Evolutionary conservation across 495 filamentous ascomycete genomes (phyloP).

Genomic region (Penicillium verhagenii): DNA sequence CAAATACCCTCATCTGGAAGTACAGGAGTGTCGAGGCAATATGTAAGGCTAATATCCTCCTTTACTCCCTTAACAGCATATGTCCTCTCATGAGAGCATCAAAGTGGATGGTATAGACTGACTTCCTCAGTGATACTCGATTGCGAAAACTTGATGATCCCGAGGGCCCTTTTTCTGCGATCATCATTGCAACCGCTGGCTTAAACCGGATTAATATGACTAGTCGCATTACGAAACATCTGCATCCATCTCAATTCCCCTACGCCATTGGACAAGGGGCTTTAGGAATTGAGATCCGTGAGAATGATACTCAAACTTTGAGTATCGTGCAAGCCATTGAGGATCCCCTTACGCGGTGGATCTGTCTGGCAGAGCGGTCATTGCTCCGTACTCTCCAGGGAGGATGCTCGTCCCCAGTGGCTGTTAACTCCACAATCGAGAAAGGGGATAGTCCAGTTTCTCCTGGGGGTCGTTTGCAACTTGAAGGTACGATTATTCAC

Average conservation of each 20-base stretch:
- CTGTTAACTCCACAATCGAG: conserved; percentile 3
- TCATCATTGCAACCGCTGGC: conserved; percentile 10
- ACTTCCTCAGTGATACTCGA: conserved; percentile 4
- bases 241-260: conserved; percentile 6
- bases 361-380: conserved; percentile 9
- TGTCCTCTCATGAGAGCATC: background rate
- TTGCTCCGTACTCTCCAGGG: conserved; percentile 8
- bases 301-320: background rate
- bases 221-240: conserved; percentile 7
- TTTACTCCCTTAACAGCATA: background rate
- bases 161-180: conserved; percentile 6
- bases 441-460: background rate
- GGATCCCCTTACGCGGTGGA: conserved; percentile 8
- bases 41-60: too few species aligned
- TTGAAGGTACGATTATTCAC: conserved; percentile 10
- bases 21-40: conserved; percentile 10
- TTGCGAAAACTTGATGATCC: conserved; percentile 9
- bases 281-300: conserved; percentile 8
- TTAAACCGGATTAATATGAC: conserved; percentile 10
- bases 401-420: conserved; percentile 10
- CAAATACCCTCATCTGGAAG: conserved; percentile 7
- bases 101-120: background rate
- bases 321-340: conserved; percentile 6
- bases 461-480: background rate
- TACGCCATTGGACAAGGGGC: conserved; percentile 12